Evolutionary conservation across 2,329 filamentous ascomycete species (phyloP).

Genomic region (Seiridium cupressi): DNA sequence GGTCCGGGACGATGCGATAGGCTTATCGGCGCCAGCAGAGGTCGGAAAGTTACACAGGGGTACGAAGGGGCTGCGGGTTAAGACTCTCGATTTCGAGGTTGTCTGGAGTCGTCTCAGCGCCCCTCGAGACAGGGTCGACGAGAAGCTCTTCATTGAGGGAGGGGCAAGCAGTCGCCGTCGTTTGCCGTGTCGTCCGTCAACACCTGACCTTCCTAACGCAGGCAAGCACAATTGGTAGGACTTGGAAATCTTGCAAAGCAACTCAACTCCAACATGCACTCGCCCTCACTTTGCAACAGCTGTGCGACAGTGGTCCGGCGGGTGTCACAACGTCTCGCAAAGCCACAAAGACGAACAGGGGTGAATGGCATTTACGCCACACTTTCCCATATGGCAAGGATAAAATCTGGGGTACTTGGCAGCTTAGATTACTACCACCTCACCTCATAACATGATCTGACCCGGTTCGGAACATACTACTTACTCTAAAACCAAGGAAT

Average conservation of each 20-base stretch:
- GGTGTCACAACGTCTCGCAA: neutral
- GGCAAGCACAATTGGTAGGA: neutral
- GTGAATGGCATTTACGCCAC: neutral
- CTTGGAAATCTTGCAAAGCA: neutral
- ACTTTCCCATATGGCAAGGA: neutral
- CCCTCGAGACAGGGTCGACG: constrained; percentile 6
- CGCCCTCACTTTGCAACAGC: neutral
- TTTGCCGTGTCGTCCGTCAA: constrained; percentile 3
- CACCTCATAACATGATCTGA: too few relatives aligned
- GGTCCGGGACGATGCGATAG: constrained; percentile 5
- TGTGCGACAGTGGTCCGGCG: neutral
- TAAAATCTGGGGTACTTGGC: neutral
- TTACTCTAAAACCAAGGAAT: too few relatives aligned
- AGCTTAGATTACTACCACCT: too few relatives aligned
- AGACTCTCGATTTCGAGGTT: constrained; percentile 13
- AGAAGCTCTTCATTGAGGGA: constrained; percentile 5
- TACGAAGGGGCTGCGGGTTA: constrained; percentile 9
- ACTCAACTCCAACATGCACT: neutral
- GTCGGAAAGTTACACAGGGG: constrained; percentile 4
- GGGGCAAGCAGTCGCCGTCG: neutral
- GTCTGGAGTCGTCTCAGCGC: neutral
- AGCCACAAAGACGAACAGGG: neutral
- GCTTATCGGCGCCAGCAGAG: neutral
- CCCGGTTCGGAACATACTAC: too few relatives aligned
- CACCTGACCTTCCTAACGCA: constrained; percentile 10